Evolutionary conservation across 2,329 filamentous ascomycete genomes (phyloP).

Genomic region (Exutisphaerella laricina): DNA sequence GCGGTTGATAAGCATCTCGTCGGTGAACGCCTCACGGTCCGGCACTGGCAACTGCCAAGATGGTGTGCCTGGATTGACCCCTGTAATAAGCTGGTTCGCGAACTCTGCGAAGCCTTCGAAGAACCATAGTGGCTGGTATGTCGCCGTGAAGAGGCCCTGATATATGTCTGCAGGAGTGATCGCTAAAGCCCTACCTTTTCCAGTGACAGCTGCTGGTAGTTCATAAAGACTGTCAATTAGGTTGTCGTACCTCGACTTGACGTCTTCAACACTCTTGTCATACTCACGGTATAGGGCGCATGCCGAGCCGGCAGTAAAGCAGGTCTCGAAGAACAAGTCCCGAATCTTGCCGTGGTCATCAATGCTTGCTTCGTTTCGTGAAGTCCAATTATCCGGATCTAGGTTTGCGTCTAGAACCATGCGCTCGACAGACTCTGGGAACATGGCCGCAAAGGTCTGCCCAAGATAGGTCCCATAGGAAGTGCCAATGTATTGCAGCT

Average conservation of each 20-base stretch:
- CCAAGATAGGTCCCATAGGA: slow-evolving; percentile 10
- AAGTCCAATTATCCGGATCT: slow-evolving; percentile 29
- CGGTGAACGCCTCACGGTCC: slow-evolving; percentile 16
- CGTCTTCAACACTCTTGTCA: slow-evolving; percentile 12
- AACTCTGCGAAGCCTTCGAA: slow-evolving; percentile 19
- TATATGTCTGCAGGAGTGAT: slow-evolving; percentile 16
- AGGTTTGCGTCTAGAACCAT: slow-evolving; percentile 24
- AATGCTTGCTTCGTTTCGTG: slow-evolving; percentile 17
- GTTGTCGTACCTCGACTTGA: slow-evolving; percentile 14
- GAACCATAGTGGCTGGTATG: slow-evolving; percentile 19
- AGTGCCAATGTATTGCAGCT: slow-evolving; percentile 33
- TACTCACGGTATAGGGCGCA: slow-evolving; percentile 16
- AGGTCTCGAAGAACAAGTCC: slow-evolving; percentile 13
- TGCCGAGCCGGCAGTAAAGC: slow-evolving; percentile 7
- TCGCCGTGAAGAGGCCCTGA: slow-evolving; percentile 18
- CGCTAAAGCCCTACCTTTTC: slow-evolving; percentile 14
- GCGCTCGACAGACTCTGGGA: slow-evolving; percentile 3
- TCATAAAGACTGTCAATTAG: slow-evolving; percentile 14
- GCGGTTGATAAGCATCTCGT: slow-evolving; percentile 15
- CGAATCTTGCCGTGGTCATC: slow-evolving; percentile 16
- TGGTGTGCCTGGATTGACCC: slow-evolving; percentile 13
- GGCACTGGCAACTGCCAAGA: slow-evolving; percentile 20
- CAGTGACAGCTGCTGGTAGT: slow-evolving; percentile 15
- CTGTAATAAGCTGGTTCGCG: slow-evolving; percentile 11
- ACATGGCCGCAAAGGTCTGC: slow-evolving; percentile 10